Evolutionary conservation across 179 eudicot genomes (phyloP).

Genomic region (Camellia oleifera): DNA sequence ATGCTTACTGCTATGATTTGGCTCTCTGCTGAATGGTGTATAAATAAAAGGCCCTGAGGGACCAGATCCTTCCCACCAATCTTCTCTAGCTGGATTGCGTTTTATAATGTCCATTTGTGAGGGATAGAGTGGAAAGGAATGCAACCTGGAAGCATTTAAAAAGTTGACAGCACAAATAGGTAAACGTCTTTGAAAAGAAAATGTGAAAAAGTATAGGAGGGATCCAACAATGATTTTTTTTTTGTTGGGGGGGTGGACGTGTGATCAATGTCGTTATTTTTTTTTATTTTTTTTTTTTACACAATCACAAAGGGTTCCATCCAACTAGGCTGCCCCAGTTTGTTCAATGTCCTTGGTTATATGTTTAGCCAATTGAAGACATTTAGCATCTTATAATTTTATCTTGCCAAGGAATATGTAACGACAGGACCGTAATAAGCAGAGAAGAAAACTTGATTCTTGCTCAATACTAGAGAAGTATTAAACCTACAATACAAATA

Average conservation of each 20-base stretch:
- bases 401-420: not conserved
- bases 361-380: not conserved
- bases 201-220: not conserved
- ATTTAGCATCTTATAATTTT: not conserved
- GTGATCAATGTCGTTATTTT: no score
- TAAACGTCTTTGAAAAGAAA: not conserved
- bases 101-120: conserved; percentile 90
- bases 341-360: not conserved
- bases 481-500: conserved; percentile 23
- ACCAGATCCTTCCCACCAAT: conserved; percentile 98
- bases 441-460: not conserved
- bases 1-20: conserved; percentile 58
- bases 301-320: not conserved
- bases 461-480: not conserved
- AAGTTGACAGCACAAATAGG: not conserved
- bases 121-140: conserved; percentile 84
- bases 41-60: conserved; percentile 97
- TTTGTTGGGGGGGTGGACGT: not conserved
- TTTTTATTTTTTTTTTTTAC: no score
- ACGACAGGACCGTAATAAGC: not conserved
- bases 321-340: no score
- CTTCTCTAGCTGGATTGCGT: conserved; percentile 76
- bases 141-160: conserved; percentile 52
- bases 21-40: conserved; percentile 91
- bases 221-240: no score